Evolutionary conservation across 2,329 filamentous ascomycete species (phyloP), one percentile per base, ranked within the genome.

Genomic region (Salinomyces thailandicus): DNA sequence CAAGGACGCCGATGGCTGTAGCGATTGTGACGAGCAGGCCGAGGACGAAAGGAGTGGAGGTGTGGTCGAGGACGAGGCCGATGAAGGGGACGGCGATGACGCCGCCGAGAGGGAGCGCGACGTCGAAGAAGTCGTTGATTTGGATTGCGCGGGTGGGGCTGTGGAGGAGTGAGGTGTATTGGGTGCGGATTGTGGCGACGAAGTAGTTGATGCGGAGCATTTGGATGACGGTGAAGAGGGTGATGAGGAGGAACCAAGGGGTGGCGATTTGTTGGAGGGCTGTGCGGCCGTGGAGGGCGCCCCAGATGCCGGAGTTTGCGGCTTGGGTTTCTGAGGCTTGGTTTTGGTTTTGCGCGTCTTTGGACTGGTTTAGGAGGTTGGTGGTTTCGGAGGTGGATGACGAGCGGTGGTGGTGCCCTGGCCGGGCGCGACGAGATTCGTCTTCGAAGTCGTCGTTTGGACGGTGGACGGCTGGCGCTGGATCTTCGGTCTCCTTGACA

Each of bases 31-130:
- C 84, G n/a, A 94, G 73, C 3, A 77, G 63, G 1, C 68, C 59
- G 17, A 94, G 72, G 1, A 87, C 79, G 35, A 73, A 72, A 0
- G 79, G 67, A 0, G 85, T 93, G 52, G 74, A 79, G 18, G 77
- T 76, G 51, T 75, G 77, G 56, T 94, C 86, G 8, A 94, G 76
- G 29, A 93, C 64, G 0, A 77, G 54, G 7, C 86, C 86, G 48
- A 93, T 89, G 51, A 94, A 85, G 0, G 86, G 86, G n/a, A 93
- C 83, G 0, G 83, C 79, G 12, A 85, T 50, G 18, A 94, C 72
- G 2, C 86, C 87, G 18, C 85, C 85, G 0, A 91, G 33, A 30
- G 86, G 87, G 2, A 94, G 69, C 14, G 85, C 77, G 18, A 83
- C 62, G 52, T 94, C 86, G 62, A 94, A 94, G 59, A 87, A 80